phyloP scores from a whole-genome alignment of 2,329 filamentous ascomycete genomes.

The Aspergillus glaucus region DNA sequence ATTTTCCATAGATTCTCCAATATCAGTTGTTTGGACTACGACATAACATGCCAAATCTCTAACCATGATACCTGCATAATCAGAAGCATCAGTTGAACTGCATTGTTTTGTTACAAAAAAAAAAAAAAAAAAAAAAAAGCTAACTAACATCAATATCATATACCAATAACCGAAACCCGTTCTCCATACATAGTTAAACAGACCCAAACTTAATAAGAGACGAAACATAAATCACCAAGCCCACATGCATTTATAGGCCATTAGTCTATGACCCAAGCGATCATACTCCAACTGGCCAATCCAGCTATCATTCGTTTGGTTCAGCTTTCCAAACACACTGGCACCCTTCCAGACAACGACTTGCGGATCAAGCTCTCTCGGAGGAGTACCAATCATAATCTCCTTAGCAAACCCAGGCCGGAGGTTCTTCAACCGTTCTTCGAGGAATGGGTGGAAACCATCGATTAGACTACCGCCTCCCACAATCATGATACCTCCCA shows the following conservation, averaged over 20 bases:
- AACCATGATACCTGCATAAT: not conserved
- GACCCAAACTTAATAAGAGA: constrained; percentile 1
- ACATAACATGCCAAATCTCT: too few species aligned
- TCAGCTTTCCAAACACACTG: constrained; percentile 87
- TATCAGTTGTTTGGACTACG: too few species aligned
- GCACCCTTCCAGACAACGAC: constrained; percentile 98
- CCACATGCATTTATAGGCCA: constrained; percentile 76
- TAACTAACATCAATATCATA: not conserved
- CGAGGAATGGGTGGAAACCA: constrained; percentile 73
- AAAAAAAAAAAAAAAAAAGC: too few species aligned
- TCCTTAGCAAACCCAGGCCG: constrained; percentile 58
- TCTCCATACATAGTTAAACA: constrained; percentile 1
- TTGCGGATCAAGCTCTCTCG: constrained; percentile 90
- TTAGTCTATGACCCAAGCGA: constrained; percentile 68
- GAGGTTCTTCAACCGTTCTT: constrained; percentile 68
- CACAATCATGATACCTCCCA: constrained; percentile 84
- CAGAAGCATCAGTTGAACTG: not conserved
- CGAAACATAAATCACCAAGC: constrained; percentile 39
- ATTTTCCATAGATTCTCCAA: too few species aligned
- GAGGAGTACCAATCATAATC: constrained; percentile 62
- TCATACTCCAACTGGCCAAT: constrained; percentile 84
- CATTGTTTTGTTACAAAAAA: not conserved
- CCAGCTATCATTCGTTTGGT: constrained; percentile 88
- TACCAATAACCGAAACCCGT: not conserved
- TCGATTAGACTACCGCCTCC: constrained; percentile 78